phyloP scores from a whole-genome alignment of 306 rosid species.

The Oxytropis ochrocephala region DNA sequence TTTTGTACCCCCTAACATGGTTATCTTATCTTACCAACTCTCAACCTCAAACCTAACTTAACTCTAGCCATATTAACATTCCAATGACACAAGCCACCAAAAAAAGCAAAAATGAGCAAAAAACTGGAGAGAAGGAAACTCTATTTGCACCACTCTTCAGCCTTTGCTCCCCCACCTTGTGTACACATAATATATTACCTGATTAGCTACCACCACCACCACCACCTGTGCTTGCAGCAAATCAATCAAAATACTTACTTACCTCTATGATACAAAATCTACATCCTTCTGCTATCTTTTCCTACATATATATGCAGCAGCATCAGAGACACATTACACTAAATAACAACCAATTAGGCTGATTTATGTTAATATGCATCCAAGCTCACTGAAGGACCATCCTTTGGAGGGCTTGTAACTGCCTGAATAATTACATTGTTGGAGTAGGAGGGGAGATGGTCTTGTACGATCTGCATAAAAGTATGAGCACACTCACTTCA shows the following conservation, averaged over 20 bases:
- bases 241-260: constrained; percentile 38
- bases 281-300: constrained; percentile 29
- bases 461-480: constrained; percentile 46
- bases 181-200: not conserved
- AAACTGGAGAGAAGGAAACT: constrained; percentile 22
- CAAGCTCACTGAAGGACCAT: constrained; percentile 24
- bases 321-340: constrained; percentile 19
- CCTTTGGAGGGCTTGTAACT: constrained; percentile 29
- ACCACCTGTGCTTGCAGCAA: constrained; percentile 29
- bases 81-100: constrained; percentile 16
- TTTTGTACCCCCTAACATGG: constrained; percentile 38
- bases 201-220: constrained; percentile 20
- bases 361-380: constrained; percentile 32
- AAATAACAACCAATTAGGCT: constrained; percentile 20
- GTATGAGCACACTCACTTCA: not conserved
- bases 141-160: constrained; percentile 25
- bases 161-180: constrained; percentile 22
- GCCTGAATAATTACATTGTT: constrained; percentile 43
- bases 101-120: constrained; percentile 31
- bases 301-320: constrained; percentile 52
- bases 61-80: constrained; percentile 35
- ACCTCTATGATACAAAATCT: constrained; percentile 43
- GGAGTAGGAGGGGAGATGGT: constrained; percentile 56
- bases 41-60: constrained; percentile 22
- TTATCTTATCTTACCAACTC: constrained; percentile 27